Evolutionary conservation across 345 rosid species (phyloP), one percentile per base, ranked within the genome.

Genomic region (Raphanus raphanistrum): DNA sequence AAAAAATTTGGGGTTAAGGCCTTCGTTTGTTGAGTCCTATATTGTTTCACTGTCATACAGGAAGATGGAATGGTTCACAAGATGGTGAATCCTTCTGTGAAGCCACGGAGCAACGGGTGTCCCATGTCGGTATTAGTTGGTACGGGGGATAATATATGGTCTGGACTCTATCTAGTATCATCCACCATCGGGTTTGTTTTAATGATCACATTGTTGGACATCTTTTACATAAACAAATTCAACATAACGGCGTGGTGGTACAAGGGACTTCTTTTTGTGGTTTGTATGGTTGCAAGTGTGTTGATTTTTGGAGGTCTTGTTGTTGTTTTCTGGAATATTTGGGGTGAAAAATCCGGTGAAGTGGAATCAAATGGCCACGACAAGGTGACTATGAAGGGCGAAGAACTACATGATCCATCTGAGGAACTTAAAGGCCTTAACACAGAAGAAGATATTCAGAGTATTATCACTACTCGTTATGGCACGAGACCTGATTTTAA

Each of bases 401-500:
- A 67, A 29, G 76, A 67, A 31, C 55, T 48, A 0, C 21, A 28
- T 11, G 65, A 75, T 15, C 78, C 32, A 38, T 45, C 78, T 29
- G 12, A 21, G 25, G 81, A 57, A 33, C 62, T 74, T 11, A 38
- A 71, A 38, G 70, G 80, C 55, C 27, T 36, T 13, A 15, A 9
- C 16, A 73, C 6, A 4, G 57, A 50, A 48, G 73, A 70, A 48
- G 79, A 58, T 78, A 29, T 33, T 10, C 60, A 71, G 16, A 82
- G 70, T 38, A 80, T 78, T 27, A 79, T 83, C 29, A 61, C 36
- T 59, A 70, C 87, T 43, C 75, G 74, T 35, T 90, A 92, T 83
- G 98, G 98, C 63, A 76, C 86, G 13, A 93, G 97, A 83, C 97
- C 98, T 6, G 84, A 90, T 75, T 92, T 92, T 80, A 79, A 79